These are phyloP conservation scores for Pythium plurisporium DNA, from an alignment of 352 stramenopile species.

Conservation along the genomic window DNA sequence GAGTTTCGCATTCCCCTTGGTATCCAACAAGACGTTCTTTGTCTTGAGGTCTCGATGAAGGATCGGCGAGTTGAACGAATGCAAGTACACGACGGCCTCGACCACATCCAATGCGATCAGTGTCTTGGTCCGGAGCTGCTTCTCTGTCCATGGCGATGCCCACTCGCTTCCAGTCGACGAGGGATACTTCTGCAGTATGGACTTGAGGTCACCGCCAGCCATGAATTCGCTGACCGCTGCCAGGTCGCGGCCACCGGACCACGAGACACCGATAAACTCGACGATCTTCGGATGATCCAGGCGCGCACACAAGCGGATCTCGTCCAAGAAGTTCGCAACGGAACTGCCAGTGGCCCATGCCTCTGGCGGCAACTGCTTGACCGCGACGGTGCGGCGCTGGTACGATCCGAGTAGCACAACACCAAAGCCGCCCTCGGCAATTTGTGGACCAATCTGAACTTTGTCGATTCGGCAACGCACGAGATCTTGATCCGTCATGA, in stretches of 20 bases:
- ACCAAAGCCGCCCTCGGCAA: constrained; percentile 23
- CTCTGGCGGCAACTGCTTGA: constrained; percentile 22
- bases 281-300: constrained; percentile 38
- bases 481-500: too few species aligned
- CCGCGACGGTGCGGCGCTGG: constrained; percentile 6
- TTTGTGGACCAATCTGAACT: too few species aligned
- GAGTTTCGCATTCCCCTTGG: constrained; percentile 17
- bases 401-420: constrained; percentile 9
- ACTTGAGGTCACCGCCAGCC: constrained; percentile 18
- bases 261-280: constrained; percentile 32
- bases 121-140: constrained; percentile 8
- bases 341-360: constrained; percentile 20
- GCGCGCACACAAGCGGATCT: constrained; percentile 29
- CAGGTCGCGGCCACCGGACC: constrained; percentile 29
- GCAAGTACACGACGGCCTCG: constrained; percentile 26
- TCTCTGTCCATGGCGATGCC: not conserved
- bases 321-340: constrained; percentile 29
- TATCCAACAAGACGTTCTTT: constrained; percentile 21
- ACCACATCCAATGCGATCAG: constrained; percentile 15
- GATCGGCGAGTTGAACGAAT: constrained; percentile 22
- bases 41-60: constrained; percentile 29
- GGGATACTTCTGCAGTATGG: too few species aligned
- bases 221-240: constrained; percentile 34
- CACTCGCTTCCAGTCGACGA: not conserved
- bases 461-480: too few species aligned